phyloP scores from a whole-genome alignment of 331 rosid genomes.

The Phaseolus coccineus region DNA sequence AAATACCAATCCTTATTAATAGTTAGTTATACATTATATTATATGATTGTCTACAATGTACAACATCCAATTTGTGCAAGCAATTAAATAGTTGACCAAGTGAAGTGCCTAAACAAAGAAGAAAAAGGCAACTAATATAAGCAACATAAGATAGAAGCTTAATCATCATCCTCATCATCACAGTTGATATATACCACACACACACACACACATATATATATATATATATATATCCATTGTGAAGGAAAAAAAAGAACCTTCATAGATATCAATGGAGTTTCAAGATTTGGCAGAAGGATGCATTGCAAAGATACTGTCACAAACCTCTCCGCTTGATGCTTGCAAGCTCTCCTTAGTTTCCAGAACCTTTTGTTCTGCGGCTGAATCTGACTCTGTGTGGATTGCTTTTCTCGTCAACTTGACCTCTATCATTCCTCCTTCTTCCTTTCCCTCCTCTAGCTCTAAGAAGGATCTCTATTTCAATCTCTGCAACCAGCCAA shows the following conservation, averaged over 20 bases:
- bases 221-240: no score
- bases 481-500: not conserved
- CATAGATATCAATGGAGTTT: not conserved
- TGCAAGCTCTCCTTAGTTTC: not conserved
- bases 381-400: not conserved
- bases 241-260: not conserved
- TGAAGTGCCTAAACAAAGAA: not conserved
- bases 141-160: not conserved
- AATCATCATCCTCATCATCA: not conserved
- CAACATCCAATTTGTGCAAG: not conserved
- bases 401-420: not conserved
- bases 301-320: not conserved
- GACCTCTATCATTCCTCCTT: not conserved
- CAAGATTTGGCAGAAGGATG: not conserved
- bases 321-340: not conserved
- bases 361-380: not conserved
- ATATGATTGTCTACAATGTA: no score
- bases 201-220: no score
- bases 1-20: no score
- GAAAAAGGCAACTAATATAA: not conserved
- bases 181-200: no score
- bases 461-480: not conserved
- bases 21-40: no score
- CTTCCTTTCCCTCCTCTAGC: not conserved
- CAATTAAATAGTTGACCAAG: not conserved